Evolutionary conservation across 768 basidiomycete genomes (phyloP), one percentile per base, ranked within the genome.

Genomic region (Boletus bicolor): DNA sequence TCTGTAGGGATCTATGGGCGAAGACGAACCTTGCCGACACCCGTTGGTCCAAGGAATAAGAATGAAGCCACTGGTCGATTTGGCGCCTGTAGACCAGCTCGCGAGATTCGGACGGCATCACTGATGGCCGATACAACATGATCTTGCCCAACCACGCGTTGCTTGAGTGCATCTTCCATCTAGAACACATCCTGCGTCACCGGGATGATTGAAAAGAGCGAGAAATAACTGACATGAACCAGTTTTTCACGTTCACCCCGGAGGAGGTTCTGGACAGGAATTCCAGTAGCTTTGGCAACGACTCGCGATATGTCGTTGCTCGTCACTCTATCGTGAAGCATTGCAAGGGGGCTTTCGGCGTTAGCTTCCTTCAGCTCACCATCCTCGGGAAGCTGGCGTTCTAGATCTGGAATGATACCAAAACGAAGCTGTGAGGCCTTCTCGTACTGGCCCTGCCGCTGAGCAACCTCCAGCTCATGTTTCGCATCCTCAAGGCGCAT

Each of bases 31-130:
- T 92, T 92, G 12, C 90, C 92, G 3, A 91, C 90, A 60, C 93
- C 93, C 0, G 91, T 92, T 0, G 93, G 90, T 1, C 92, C 92
- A 54, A 91, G 72, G 77, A 97, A 93, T 43, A 97, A 76, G 83
- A 97, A 95, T 1, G 91, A 93, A 4, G 95, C 93, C 17, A 96
- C 86, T 1, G 95, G 96, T 15, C 93, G 77, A 61, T 90, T 89
- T 7, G 92, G 90, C 1, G 91, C 89, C 63, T 93, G 88, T 19
- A 98, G 71, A 0, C 96, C 95, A 3, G 94, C 91, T 48, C 95
- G 84, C 32, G 93, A 96, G 49, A 98, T 89, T 17, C 93, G 83
- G 24, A 98, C 91, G 14, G 95, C 93, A 63, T 97, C 90, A 55
- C 89, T 87, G 60, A 97, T 84, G 5, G 93, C 85, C 1, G 79